phyloP scores from a whole-genome alignment of 495 filamentous ascomycete species.

The Penicillium crystallinum region DNA sequence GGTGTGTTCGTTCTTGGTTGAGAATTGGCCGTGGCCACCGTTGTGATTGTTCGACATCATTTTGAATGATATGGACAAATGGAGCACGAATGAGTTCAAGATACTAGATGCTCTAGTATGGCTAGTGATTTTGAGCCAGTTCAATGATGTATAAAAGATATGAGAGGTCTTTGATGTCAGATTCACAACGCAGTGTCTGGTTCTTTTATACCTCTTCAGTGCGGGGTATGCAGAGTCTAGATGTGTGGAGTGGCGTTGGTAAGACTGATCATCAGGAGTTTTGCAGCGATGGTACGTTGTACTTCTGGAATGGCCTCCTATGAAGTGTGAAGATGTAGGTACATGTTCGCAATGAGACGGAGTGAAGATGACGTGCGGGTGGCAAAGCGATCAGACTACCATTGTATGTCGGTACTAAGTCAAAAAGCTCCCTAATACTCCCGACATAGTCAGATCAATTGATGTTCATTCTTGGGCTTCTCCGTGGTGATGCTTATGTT shows the following conservation, averaged over 20 bases:
- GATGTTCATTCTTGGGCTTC: too few species aligned
- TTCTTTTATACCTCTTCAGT: not conserved
- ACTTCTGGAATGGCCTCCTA: not conserved
- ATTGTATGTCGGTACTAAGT: too few species aligned
- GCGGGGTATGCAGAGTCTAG: not conserved
- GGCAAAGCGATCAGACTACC: not conserved
- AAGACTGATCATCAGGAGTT: not conserved
- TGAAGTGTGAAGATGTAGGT: not conserved
- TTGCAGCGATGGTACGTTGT: not conserved
- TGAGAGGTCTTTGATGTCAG: not conserved
- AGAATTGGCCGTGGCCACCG: not conserved
- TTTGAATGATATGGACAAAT: not conserved
- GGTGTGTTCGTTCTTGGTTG: not conserved
- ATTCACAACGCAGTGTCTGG: not conserved
- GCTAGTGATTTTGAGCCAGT: not conserved
- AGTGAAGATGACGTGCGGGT: constrained; percentile 9
- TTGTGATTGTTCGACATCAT: not conserved
- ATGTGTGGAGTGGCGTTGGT: not conserved
- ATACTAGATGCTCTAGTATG: not conserved
- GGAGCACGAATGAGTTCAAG: too few species aligned
- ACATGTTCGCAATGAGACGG: not conserved
- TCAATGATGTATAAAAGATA: not conserved
- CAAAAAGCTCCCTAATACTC: too few species aligned
- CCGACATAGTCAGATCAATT: too few species aligned
- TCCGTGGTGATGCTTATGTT: too few species aligned